Evolutionary conservation across 2,329 filamentous ascomycete species (phyloP).

Genomic region (Fusarium proliferatum): DNA sequence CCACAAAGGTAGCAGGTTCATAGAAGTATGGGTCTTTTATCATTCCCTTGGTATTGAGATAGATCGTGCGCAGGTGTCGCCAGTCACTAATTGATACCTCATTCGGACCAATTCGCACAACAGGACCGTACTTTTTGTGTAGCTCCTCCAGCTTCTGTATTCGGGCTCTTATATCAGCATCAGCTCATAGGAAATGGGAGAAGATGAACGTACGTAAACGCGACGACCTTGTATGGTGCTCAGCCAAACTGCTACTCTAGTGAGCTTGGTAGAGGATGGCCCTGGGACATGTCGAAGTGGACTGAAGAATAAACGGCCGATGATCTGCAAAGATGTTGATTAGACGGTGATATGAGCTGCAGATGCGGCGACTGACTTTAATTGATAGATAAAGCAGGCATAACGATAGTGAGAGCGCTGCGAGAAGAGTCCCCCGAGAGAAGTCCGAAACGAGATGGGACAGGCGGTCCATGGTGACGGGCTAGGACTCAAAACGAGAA

Average conservation of each 20-base stretch:
- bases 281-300: background rate
- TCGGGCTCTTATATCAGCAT: rapidly evolving
- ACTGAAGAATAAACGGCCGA: background rate
- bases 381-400: background rate
- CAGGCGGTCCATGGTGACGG: no score
- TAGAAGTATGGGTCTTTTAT: background rate
- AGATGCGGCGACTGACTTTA: rapidly evolving
- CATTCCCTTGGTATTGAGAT: background rate
- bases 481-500: no score
- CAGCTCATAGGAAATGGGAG: rapidly evolving
- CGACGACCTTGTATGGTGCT: background rate
- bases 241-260: background rate
- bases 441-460: background rate
- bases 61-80: background rate
- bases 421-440: background rate
- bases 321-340: rapidly evolving
- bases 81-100: background rate
- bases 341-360: rapidly evolving
- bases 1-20: background rate
- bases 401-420: background rate
- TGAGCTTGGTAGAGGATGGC: background rate
- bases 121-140: background rate
- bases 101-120: background rate
- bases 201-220: background rate
- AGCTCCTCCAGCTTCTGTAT: background rate